Evolutionary conservation across 2,329 filamentous ascomycete species (phyloP), one percentile per base, ranked within the genome.

Genomic region (Ceratocystis lukuohia): DNA sequence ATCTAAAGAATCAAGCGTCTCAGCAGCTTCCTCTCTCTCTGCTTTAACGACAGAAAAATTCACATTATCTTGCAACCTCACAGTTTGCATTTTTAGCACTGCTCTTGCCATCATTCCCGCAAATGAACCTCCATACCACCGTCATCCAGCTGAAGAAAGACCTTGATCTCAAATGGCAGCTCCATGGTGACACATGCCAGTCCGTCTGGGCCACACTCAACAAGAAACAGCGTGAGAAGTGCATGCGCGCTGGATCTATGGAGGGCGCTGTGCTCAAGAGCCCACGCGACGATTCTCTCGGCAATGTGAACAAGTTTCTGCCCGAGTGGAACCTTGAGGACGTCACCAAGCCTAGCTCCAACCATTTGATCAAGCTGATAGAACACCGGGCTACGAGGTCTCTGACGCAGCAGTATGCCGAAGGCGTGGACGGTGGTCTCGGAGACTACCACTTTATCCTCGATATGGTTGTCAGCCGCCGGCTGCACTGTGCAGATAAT

Each of bases 241-340:
- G 74, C 62, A 68, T 79, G 62, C 75, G 72, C 56, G 75, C 70
- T 1, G 76, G 75, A 0, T 69, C 73, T 1, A 68, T 64, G 0
- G 73, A 76, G 0, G 74, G 74, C 5, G 65, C 62, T 8, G 73
- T 79, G 2, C 71, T 79, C 20, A 73, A 74, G 65, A 70, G 76
- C 57, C 66, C 74, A 1, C 30, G 25, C 2, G 77, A 80, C 64
- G 30, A 33, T 1, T 73, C 74, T 0, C 15, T 78, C 28, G 77
- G 76, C 0, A 72, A 72, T n/a, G 70, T 76, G 17, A 75, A 69
- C 69, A 76, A 75, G n/a, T 57, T 79, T 1, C 69, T 76, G 0
- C 77, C 78, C 0, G 80, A 80, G 61, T 76, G 74, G 73, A 80
- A 81, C 66, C 65, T 80, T 0, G 72, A 70, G 6, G 77, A 80